Evolutionary conservation across 2,329 filamentous ascomycete genomes (phyloP).

Genomic region (Dothideomycetidae sp.): DNA sequence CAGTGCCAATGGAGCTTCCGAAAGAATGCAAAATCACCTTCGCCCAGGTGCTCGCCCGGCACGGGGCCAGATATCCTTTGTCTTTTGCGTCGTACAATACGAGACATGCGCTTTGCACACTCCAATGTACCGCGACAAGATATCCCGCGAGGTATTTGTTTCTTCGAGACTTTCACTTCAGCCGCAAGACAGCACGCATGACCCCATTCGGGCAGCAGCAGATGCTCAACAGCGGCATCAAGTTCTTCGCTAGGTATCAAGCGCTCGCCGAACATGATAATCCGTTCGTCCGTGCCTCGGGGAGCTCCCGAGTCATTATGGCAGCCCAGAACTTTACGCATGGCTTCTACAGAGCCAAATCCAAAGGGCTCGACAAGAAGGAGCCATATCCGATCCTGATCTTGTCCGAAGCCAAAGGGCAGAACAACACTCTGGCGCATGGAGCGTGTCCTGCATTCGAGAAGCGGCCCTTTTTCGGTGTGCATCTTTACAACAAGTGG

Average conservation of each 20-base stretch:
- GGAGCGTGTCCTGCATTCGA: constrained; percentile 59
- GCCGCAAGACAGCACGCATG: constrained; percentile 54
- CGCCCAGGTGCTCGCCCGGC: constrained; percentile 66
- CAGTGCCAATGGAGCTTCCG: constrained; percentile 47
- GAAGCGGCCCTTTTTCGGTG: constrained; percentile 36
- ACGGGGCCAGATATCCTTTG: constrained; percentile 75
- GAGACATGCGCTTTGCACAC: constrained; percentile 45
- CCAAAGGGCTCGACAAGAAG: constrained; percentile 25
- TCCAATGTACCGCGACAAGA: constrained; percentile 42
- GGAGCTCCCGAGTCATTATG: constrained; percentile 54
- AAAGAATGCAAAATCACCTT: constrained; percentile 61
- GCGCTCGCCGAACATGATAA: constrained; percentile 41
- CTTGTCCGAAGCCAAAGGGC: constrained; percentile 49
- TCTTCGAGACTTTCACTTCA: constrained; percentile 60
- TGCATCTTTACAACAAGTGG: constrained; percentile 45
- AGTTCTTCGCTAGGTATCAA: constrained; percentile 62
- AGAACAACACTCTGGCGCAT: constrained; percentile 75
- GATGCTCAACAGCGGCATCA: constrained; percentile 58
- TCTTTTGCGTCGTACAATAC: constrained; percentile 50
- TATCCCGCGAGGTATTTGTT: constrained; percentile 56
- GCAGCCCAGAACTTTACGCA: constrained; percentile 63
- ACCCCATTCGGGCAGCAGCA: constrained; percentile 54
- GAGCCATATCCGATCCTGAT: constrained; percentile 43
- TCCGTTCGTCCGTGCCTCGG: constrained; percentile 60
- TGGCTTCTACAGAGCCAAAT: constrained; percentile 53